phyloP scores from a whole-genome alignment of 192 early-diverging fungal species.

The Cladochytrium replicatum region DNA sequence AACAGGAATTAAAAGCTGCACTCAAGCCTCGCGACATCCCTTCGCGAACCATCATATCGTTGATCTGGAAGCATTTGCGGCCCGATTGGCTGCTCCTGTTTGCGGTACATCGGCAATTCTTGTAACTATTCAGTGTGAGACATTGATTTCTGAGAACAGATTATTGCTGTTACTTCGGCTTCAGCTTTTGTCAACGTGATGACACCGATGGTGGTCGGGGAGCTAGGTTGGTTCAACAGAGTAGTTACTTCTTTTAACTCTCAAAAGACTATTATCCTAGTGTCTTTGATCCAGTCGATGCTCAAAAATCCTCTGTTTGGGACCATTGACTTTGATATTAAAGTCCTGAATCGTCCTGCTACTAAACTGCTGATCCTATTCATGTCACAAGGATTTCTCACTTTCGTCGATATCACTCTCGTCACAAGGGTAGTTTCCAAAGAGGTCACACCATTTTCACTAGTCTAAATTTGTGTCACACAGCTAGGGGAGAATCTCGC shows the following conservation, averaged over 20 bases:
- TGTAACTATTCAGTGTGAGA: background rate
- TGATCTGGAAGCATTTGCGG: conserved; percentile 11
- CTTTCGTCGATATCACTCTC: conserved; percentile 25
- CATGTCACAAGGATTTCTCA: conserved; percentile 17
- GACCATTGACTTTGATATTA: background rate
- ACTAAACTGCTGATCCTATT: conserved; percentile 16
- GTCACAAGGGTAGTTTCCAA: too few species aligned
- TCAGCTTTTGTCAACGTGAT: conserved; percentile 23
- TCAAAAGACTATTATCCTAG: too few species aligned
- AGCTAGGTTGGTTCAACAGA: too few species aligned
- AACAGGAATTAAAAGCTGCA: too few species aligned
- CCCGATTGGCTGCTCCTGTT: conserved; percentile 9
- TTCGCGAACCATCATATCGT: too few species aligned
- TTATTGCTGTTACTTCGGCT: conserved; percentile 17
- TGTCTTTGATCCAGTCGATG: conserved; percentile 19
- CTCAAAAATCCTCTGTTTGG: background rate
- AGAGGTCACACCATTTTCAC: too few species aligned
- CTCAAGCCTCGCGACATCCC: too few species aligned
- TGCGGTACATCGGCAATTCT: background rate
- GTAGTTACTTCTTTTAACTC: too few species aligned
- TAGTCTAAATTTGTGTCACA: too few species aligned
- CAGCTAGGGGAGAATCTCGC: conserved; percentile 20
- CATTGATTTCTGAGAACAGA: background rate
- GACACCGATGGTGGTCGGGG: conserved; percentile 25
- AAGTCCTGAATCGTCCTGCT: conserved; percentile 1